Conservation (phyloP, 148 eudicot genomes). For the Dysphania ambrosioides region DNA sequence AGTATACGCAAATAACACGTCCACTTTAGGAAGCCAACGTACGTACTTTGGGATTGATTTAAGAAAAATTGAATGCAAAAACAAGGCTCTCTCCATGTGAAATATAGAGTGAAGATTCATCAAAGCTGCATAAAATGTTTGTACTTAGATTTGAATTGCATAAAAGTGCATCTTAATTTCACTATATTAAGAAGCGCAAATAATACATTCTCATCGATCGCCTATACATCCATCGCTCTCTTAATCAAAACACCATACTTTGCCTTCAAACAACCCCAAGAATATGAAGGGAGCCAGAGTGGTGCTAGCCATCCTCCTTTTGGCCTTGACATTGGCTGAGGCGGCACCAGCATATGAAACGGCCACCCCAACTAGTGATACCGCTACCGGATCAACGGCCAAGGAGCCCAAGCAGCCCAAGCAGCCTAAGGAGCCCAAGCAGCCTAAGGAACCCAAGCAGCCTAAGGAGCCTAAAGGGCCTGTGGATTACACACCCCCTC, state of each 20-base stretch:
- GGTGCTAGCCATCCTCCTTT: not conserved
- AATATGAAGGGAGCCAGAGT: not conserved
- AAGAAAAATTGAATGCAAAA: not conserved
- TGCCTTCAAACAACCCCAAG: not conserved
- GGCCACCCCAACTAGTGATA: not conserved
- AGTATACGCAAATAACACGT: slow-evolving; percentile 1
- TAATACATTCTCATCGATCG: not conserved
- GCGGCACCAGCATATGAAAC: not conserved
- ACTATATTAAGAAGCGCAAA: not conserved
- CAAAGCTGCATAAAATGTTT: not conserved
- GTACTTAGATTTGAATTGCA: not conserved
- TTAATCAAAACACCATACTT: not conserved
- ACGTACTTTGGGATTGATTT: not conserved
- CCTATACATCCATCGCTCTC: not conserved
- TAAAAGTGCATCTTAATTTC: not conserved
- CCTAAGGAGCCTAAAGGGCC: not conserved
- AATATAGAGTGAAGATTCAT: not conserved
- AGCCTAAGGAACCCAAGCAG: not conserved
- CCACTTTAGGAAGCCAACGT: not conserved
- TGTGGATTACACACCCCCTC: not conserved
- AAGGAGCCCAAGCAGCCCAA: not conserved
- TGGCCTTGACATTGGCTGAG: slow-evolving; percentile 10
- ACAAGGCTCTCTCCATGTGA: slow-evolving; percentile 11
- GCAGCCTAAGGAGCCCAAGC: not conserved
- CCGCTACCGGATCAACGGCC: not conserved